Conservation (phyloP, 2,329 filamentous ascomycete genomes). For the Neonectria ditissima region DNA sequence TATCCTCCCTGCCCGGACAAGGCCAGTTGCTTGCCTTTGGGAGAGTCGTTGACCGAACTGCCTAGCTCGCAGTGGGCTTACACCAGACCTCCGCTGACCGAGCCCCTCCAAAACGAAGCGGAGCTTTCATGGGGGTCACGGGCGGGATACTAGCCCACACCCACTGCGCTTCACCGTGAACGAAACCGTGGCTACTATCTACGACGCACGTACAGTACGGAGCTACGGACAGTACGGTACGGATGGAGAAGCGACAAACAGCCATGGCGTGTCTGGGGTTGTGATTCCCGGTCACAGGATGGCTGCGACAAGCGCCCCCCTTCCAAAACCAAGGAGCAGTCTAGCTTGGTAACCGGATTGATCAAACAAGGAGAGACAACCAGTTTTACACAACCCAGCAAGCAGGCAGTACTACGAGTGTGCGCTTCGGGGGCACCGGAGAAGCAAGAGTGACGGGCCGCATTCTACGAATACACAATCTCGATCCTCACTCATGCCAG, state of each 20-base stretch:
- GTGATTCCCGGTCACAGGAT: conserved; percentile 34
- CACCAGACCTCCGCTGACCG: conserved; percentile 6
- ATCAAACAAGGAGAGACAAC: conserved; percentile 31
- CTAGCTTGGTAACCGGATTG: conserved; percentile 29
- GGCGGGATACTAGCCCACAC: conserved; percentile 5
- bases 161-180: conserved; percentile 21
- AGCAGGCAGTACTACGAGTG: not conserved
- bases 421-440: not conserved
- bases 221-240: not conserved
- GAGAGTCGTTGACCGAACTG: not conserved
- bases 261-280: conserved; percentile 23
- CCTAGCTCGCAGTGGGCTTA: conserved; percentile 1
- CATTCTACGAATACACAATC: conserved; percentile 17
- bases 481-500: conserved; percentile 12
- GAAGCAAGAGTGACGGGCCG: conserved; percentile 9
- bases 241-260: conserved; percentile 10
- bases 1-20: not conserved
- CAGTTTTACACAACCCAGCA: conserved; percentile 1
- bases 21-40: not conserved
- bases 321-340: conserved; percentile 17
- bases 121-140: conserved; percentile 9
- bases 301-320: conserved; percentile 23
- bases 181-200: not conserved
- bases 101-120: conserved; percentile 1
- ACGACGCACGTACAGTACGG: not conserved